phyloP scores from a whole-genome alignment of 208 protist species.

The Wallacemonas sp. region DNA sequence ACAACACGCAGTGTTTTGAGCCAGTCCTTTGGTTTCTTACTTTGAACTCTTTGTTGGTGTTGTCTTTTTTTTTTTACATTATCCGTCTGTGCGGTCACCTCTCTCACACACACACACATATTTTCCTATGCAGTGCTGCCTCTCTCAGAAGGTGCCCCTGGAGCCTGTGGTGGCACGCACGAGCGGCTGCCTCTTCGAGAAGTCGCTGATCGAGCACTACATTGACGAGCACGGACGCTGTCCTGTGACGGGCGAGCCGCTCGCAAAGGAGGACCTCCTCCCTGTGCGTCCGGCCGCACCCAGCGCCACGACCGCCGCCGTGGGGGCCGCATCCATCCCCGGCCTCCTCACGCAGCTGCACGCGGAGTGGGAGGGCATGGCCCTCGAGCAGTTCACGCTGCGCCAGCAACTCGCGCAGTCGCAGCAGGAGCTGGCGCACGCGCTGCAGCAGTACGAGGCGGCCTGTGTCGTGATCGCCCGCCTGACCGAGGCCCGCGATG shows the following conservation, averaged over 20 bases:
- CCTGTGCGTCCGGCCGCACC: constrained; percentile 40
- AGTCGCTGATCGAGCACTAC: constrained; percentile 94
- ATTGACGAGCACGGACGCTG: constrained; percentile 93
- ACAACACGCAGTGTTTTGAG: no score
- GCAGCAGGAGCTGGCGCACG: constrained; percentile 96
- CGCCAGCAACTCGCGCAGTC: constrained; percentile 92
- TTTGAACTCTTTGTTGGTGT: neutral
- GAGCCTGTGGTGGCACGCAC: constrained; percentile 96
- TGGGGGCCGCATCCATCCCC: constrained; percentile 85
- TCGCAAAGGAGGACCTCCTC: constrained; percentile 91
- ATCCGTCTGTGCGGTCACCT: neutral
- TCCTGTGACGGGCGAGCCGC: constrained; percentile 92
- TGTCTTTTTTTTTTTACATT: constrained; percentile 7
- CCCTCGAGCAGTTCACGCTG: constrained; percentile 97
- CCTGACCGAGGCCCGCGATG: constrained; percentile 83
- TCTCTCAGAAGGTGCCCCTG: constrained; percentile 79
- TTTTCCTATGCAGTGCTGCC: constrained; percentile 73
- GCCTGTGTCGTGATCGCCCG: constrained; percentile 98
- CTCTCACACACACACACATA: neutral
- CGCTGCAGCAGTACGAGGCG: constrained; percentile 99
- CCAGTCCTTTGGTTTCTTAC: constrained; percentile 13
- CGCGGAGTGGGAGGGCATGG: constrained; percentile 98
- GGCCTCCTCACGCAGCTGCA: constrained; percentile 95
- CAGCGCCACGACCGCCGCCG: constrained; percentile 21
- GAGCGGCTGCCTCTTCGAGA: constrained; percentile 96